Percentiles rank a stretch among this genome's conserved stretches.
Evolutionary conservation across 78 protist genomes (phyloP).

Genomic region (Bodo saltans): DNA sequence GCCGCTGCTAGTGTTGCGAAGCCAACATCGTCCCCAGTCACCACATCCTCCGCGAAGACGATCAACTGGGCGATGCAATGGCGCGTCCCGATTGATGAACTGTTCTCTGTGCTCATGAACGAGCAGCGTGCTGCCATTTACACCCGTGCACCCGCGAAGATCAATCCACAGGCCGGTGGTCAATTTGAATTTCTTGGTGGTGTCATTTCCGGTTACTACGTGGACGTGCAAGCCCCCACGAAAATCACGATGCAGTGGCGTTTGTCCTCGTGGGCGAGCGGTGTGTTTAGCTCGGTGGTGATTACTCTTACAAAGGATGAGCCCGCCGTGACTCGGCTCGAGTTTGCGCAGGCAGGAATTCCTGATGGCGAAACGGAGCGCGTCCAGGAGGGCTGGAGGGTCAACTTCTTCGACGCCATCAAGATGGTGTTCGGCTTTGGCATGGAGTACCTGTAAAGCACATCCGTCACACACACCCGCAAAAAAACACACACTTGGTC

Average conservation of each 20-base stretch:
- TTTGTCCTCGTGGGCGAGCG: not conserved
- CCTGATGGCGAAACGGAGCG: slow-evolving; percentile 18
- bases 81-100: slow-evolving; percentile 3
- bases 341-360: not conserved
- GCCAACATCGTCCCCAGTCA: not conserved
- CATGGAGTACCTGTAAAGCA: not conserved
- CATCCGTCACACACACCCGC: too few species aligned
- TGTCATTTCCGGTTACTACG: not conserved
- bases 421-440: slow-evolving; percentile 9
- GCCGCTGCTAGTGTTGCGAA: not conserved
- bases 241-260: slow-evolving; percentile 21
- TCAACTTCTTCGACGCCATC: slow-evolving; percentile 30
- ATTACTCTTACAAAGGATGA: not conserved
- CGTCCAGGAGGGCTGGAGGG: slow-evolving; percentile 1
- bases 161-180: not conserved
- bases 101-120: not conserved
- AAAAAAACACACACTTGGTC: too few species aligned
- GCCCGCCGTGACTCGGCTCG: slow-evolving; percentile 1
- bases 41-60: not conserved
- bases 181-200: slow-evolving; percentile 14
- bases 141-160: not conserved
- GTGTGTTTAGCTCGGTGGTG: not conserved
- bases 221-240: not conserved
- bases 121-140: not conserved
- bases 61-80: not conserved